These are phyloP conservation scores for Trichoderma afroharzianum DNA, from an alignment of 2,329 filamentous ascomycete species.

Conservation along the genomic window DNA sequence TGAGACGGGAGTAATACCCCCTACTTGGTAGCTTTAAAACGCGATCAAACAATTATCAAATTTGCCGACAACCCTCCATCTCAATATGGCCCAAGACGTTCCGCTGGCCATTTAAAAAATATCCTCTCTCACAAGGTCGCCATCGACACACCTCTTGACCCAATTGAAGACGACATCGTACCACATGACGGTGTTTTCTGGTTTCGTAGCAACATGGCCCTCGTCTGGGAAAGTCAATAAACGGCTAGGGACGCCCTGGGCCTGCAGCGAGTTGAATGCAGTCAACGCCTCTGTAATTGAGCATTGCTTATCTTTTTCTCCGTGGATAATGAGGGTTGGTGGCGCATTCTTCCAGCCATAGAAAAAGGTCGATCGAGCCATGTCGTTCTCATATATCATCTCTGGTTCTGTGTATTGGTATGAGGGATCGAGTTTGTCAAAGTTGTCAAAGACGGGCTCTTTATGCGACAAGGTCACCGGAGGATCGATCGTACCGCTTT, in stretches of 20 bases:
- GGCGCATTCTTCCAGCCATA: conserved; percentile 58
- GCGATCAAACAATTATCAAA: background rate
- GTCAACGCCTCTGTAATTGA: conserved; percentile 54
- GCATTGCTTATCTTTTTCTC: conserved; percentile 62
- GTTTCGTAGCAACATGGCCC: conserved; percentile 66
- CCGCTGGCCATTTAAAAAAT: background rate
- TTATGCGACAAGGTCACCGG: conserved; percentile 22
- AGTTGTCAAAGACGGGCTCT: conserved; percentile 23
- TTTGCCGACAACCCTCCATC: background rate
- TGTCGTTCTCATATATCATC: background rate
- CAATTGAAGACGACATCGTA: conserved; percentile 64
- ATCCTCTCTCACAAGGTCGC: conserved; percentile 23
- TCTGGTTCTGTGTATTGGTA: conserved; percentile 30
- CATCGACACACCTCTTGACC: conserved; percentile 51
- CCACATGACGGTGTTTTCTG: conserved; percentile 67
- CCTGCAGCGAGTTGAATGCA: conserved; percentile 69
- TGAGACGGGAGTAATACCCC: background rate
- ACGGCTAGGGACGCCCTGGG: conserved; percentile 61
- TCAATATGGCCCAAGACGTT: background rate
- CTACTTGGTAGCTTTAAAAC: background rate
- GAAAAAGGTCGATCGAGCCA: conserved; percentile 26
- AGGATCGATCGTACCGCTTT: conserved; percentile 43
- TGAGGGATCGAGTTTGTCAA: conserved; percentile 42
- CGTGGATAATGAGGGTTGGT: conserved; percentile 71
- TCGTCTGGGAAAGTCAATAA: conserved; percentile 73